These are phyloP conservation scores for Salicornia ramosissima DNA, from an alignment of 148 eudicot species.

Conservation along the genomic window DNA sequence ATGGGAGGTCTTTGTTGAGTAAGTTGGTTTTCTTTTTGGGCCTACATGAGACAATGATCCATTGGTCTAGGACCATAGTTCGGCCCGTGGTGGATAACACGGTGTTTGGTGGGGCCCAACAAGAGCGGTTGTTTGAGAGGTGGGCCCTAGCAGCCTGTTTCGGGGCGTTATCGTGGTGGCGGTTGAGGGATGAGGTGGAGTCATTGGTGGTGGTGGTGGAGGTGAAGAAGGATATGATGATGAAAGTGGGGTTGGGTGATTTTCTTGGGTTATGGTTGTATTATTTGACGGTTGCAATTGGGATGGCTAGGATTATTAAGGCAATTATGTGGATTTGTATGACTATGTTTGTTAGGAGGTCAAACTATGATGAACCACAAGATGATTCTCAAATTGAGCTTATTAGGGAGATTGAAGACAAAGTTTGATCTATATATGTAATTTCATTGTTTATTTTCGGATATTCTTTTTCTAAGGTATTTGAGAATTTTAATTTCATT, in stretches of 20 bases:
- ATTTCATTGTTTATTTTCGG: not conserved
- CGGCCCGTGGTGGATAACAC: slow-evolving; percentile 80
- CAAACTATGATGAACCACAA: slow-evolving; percentile 8
- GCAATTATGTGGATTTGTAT: slow-evolving; percentile 38
- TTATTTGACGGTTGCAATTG: slow-evolving; percentile 59
- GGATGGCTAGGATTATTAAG: slow-evolving; percentile 55
- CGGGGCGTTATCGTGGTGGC: slow-evolving; percentile 69
- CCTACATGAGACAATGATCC: slow-evolving; percentile 66
- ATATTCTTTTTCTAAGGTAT: not conserved
- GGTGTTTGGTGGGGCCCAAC: slow-evolving; percentile 35
- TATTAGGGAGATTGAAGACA: slow-evolving; percentile 24
- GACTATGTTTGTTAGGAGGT: slow-evolving; percentile 29
- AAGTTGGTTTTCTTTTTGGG: slow-evolving; percentile 61
- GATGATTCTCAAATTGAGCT: slow-evolving; percentile 9
- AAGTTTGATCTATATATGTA: slow-evolving; percentile 24
- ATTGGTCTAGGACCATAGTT: slow-evolving; percentile 58
- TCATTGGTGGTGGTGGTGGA: slow-evolving; percentile 59
- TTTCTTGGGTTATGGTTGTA: slow-evolving; percentile 80
- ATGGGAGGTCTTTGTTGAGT: slow-evolving; percentile 33
- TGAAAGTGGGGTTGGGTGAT: slow-evolving; percentile 52
- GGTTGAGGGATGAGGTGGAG: slow-evolving; percentile 69
- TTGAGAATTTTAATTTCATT: not conserved
- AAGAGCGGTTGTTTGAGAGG: slow-evolving; percentile 58
- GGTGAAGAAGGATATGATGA: slow-evolving; percentile 45
- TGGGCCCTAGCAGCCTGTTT: slow-evolving; percentile 48